Evolutionary conservation across 2,329 filamentous ascomycete genomes (phyloP).

Genomic region (Pseudonectria buxi): DNA sequence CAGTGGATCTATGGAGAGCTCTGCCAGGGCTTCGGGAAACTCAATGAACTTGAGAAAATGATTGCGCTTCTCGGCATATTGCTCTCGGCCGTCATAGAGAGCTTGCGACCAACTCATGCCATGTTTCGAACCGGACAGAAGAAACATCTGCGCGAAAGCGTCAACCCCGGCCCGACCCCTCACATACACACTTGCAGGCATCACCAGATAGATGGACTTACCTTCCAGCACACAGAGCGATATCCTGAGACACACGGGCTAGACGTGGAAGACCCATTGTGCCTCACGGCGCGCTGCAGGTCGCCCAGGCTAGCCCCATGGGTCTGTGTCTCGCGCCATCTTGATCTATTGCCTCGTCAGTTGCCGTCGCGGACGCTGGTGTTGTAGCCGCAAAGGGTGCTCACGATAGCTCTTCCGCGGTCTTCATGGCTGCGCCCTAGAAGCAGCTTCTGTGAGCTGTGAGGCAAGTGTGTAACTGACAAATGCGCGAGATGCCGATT

Average conservation of each 20-base stretch:
- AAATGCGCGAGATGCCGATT: no score
- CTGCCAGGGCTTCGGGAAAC: conserved; percentile 69
- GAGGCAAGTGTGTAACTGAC: no score
- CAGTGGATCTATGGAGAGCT: conserved; percentile 71
- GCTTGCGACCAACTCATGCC: conserved; percentile 61
- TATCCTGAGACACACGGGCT: conserved; percentile 66
- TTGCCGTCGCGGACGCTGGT: conserved; percentile 5
- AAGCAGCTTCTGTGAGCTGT: no score
- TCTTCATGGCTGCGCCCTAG: conserved; percentile 20
- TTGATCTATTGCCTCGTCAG: conserved; percentile 41
- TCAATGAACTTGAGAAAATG: conserved; percentile 78
- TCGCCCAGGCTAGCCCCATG: conserved; percentile 52
- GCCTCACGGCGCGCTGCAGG: conserved; percentile 57
- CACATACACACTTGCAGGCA: no score
- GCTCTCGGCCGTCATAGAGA: conserved; percentile 60
- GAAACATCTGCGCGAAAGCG: conserved; percentile 54
- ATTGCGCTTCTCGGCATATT: conserved; percentile 65
- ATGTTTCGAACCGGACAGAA: conserved; percentile 66
- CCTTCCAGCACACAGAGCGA: conserved; percentile 91
- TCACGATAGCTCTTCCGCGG: conserved; percentile 30
- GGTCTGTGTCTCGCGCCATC: conserved; percentile 60
- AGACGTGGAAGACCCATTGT: conserved; percentile 40
- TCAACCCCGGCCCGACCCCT: conserved; percentile 3
- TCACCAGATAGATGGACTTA: no score
- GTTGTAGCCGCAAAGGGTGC: conserved; percentile 10